Base-by-base conservation (phyloP, 345 rosid genomes). In the Psidium guajava region DNA sequence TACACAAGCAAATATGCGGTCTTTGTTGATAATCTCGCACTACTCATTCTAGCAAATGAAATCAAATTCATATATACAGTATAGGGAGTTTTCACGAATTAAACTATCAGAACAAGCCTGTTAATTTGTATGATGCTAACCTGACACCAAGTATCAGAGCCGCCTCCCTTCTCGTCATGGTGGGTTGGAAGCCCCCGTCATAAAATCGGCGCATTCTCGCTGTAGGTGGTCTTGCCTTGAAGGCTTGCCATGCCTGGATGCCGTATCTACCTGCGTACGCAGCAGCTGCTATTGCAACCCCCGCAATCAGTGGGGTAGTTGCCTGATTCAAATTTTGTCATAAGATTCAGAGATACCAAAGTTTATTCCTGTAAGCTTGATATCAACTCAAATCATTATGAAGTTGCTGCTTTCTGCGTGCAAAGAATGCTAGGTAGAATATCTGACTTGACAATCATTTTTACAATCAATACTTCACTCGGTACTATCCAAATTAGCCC, bases 91-190 rank as follows among this genome's bases (percentile, higher is more conserved):
- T 28, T 50, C 7, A 7, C 0, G 5, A 36, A 51, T 22, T 52
- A 18, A 3, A 12, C 3, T 73, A n/a, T 36, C 27, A 69, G 4
- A 36, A 69, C 83, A 82, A 82, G 57, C 24, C 57, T 50, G 83
- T 82, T 53, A 52, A 53, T 53, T 50, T 11, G n/a, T 51, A 16
- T 10, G 25, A 82, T 22, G 83, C 57, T 59, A 49, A 96, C 99
- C 98, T 96, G 82, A 96, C 92, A 5, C 96, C 98, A 32, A 96
- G 98, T 86, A 95, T 95, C 36, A 93, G 89, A 92, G 99, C 98
- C 6, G 99, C 98, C 92, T 94, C 99, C 56, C 94, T 92, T 47
- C 93, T 91, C 0, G 94, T 95, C 98, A 96, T 96, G 42, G 85
- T 51, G 54, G 93, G 81, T 89, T 96, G 96, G 86, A 96, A 95